Conservation (phyloP, 2,329 filamentous ascomycete genomes). For the Penicillium vulpinum region DNA sequence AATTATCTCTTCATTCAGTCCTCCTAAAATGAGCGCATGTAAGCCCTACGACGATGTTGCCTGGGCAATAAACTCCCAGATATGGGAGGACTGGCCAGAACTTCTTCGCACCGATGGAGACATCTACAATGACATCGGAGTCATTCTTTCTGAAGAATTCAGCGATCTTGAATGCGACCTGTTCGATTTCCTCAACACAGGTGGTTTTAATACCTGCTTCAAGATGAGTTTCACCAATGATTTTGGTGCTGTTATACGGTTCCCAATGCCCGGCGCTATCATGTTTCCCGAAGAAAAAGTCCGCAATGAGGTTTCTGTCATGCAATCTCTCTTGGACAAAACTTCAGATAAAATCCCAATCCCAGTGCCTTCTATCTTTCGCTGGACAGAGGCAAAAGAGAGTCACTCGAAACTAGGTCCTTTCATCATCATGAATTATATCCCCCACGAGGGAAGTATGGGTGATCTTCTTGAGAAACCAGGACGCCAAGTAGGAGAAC, state of each 20-base stretch:
- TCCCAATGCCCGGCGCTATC: conserved; percentile 16
- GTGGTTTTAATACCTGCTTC: conserved; percentile 26
- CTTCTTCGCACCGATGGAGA: too few species aligned
- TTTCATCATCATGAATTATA: background rate
- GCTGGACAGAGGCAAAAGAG: background rate
- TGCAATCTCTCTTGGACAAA: conserved; percentile 8
- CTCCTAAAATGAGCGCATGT: too few species aligned
- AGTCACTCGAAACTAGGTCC: background rate
- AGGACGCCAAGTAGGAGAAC: background rate
- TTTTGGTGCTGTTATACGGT: conserved; percentile 18
- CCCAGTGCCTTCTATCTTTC: background rate
- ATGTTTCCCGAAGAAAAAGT: conserved; percentile 31
- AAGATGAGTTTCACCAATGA: conserved; percentile 21
- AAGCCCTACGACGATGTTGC: too few species aligned
- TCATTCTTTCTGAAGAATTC: background rate
- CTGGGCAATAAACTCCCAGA: too few species aligned
- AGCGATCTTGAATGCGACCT: background rate
- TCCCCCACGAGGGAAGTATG: background rate
- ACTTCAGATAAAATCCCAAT: conserved; percentile 7
- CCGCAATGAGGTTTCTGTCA: conserved; percentile 13
- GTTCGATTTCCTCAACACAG: conserved; percentile 1
- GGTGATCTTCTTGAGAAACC: background rate
- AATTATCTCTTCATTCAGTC: too few species aligned
- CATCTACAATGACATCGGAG: too few species aligned
- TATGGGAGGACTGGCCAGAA: too few species aligned